A percentile compares a stretch with the other conserved stretches of the same genome.
These are phyloP conservation scores for Vanrija sp. DNA, from an alignment of 1,284 basidiomycete species.

Conservation along the genomic window DNA sequence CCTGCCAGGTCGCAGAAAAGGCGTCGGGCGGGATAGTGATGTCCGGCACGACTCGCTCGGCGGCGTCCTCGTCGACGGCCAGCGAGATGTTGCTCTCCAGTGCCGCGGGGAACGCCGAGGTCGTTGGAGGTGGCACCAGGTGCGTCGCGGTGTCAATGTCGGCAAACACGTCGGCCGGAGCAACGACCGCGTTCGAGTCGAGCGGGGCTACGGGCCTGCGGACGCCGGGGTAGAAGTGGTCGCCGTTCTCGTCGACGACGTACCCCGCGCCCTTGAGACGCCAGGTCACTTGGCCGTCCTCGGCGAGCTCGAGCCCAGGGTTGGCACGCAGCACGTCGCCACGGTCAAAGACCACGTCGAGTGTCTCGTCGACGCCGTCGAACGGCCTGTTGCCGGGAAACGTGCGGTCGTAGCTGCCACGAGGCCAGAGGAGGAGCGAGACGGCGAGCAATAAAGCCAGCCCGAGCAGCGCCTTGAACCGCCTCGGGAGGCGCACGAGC, in stretches of 20 bases:
- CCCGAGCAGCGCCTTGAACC: too few species aligned
- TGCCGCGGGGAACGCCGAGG: constrained; percentile 24
- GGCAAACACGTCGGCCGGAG: constrained; percentile 26
- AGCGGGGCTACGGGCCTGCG: constrained; percentile 25
- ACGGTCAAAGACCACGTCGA: too few species aligned
- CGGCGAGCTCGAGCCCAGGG: too few species aligned
- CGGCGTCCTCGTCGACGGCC: not conserved
- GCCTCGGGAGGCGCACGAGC: too few species aligned
- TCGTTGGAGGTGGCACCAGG: constrained; percentile 13
- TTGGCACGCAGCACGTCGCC: too few species aligned
- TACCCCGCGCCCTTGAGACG: not conserved
- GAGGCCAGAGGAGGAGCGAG: too few species aligned
- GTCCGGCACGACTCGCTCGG: not conserved
- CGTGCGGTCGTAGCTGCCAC: too few species aligned
- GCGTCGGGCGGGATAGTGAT: constrained; percentile 12
- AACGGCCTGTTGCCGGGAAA: too few species aligned
- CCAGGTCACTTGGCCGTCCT: too few species aligned
- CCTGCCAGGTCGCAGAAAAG: constrained; percentile 31
- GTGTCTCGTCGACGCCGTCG: too few species aligned
- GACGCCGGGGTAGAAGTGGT: constrained; percentile 25
- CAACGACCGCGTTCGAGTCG: constrained; percentile 30
- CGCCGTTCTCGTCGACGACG: constrained; percentile 30
- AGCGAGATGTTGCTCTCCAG: constrained; percentile 29
- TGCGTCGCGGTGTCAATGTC: constrained; percentile 27
- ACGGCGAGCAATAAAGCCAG: too few species aligned